A percentile compares a stretch with the other conserved stretches of the same genome.
These are phyloP conservation scores for Solanum verrucosum DNA, from an alignment of 257 asterid species.

Conservation along the genomic window DNA sequence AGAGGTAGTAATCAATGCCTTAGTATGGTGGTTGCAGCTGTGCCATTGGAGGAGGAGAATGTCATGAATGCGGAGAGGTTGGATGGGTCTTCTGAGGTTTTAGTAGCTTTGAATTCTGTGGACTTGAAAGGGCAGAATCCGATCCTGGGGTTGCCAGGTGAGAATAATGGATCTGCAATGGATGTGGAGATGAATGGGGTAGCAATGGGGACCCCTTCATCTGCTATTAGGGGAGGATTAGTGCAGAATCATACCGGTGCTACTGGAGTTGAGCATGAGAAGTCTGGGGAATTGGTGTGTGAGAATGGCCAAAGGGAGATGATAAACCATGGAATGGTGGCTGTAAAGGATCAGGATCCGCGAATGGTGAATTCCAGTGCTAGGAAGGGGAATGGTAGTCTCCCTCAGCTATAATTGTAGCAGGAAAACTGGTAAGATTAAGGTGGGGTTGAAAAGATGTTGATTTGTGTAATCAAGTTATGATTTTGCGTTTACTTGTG, in stretches of 20 bases:
- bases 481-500: background rate
- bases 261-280: slow-evolving; percentile 3
- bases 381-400: slow-evolving; percentile 11
- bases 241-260: slow-evolving; percentile 3
- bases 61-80: slow-evolving; percentile 15
- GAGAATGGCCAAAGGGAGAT: slow-evolving; percentile 13
- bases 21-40: slow-evolving; percentile 5
- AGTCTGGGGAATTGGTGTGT: slow-evolving; percentile 5
- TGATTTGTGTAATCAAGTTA: background rate
- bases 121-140: slow-evolving; percentile 24
- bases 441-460: background rate
- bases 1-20: background rate
- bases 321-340: slow-evolving; percentile 8
- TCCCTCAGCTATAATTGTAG: slow-evolving; percentile 1
- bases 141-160: background rate
- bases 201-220: background rate
- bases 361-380: slow-evolving; percentile 8
- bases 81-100: slow-evolving; percentile 30
- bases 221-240: background rate
- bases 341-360: slow-evolving; percentile 15
- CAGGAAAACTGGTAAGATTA: slow-evolving; percentile 7
- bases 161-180: slow-evolving; percentile 25
- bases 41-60: slow-evolving; percentile 7
- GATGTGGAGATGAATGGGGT: slow-evolving; percentile 33
- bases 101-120: slow-evolving; percentile 41